phyloP scores from a whole-genome alignment of 768 basidiomycete genomes.

The Cystofilobasidium bisporidii region DNA sequence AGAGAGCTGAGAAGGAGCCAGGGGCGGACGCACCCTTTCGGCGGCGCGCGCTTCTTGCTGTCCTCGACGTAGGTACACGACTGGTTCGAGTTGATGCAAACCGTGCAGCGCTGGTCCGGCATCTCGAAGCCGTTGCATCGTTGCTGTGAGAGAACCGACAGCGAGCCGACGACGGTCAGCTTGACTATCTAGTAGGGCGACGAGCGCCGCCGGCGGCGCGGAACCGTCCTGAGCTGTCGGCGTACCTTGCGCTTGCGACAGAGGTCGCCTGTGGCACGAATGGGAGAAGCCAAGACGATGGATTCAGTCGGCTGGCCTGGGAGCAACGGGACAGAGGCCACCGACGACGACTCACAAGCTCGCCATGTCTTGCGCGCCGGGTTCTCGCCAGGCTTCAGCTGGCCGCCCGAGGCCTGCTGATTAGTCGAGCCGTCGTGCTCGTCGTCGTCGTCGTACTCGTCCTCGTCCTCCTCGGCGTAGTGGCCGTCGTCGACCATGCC shows the following conservation, averaged over 20 bases:
- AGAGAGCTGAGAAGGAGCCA: neutral
- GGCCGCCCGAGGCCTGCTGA: too few relatives aligned
- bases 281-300: too few relatives aligned
- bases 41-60: slow-evolving; percentile 24
- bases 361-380: neutral
- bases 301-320: too few relatives aligned
- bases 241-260: slow-evolving; percentile 25
- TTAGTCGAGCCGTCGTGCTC: neutral
- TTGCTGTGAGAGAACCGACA: too few relatives aligned
- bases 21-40: slow-evolving; percentile 13
- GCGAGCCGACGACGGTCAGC: too few relatives aligned
- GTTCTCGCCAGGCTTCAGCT: neutral
- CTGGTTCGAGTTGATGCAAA: slow-evolving; percentile 18
- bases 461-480: slow-evolving; percentile 2
- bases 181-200: too few relatives aligned
- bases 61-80: slow-evolving; percentile 23
- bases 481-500: neutral
- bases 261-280: slow-evolving; percentile 26
- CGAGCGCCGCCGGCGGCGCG: neutral
- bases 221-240: neutral
- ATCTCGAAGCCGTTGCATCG: slow-evolving; percentile 28
- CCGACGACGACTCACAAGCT: neutral
- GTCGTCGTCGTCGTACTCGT: slow-evolving; percentile 7
- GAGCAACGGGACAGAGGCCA: neutral
- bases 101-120: slow-evolving; percentile 23